Evolutionary conservation across 2,329 filamentous ascomycete species (phyloP).

Genomic region (Botrytis fabae): DNA sequence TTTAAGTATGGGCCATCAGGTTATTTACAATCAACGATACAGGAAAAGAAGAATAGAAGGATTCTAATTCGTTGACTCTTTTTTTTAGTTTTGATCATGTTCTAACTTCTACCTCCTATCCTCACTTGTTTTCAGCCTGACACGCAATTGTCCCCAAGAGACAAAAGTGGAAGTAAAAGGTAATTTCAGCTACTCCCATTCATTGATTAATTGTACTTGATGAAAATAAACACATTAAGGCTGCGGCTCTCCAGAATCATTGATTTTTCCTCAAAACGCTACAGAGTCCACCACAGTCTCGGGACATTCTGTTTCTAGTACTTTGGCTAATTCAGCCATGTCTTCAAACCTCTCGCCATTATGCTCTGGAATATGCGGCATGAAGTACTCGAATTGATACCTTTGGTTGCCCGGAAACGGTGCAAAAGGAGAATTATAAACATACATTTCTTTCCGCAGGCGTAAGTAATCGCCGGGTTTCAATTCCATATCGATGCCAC

Average conservation of each 20-base stretch:
- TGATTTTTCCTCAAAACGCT: background rate
- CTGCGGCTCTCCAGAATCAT: background rate
- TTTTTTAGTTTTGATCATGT: accelerated
- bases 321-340: background rate
- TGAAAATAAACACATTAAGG: no score
- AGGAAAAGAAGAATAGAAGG: background rate
- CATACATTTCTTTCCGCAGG: background rate
- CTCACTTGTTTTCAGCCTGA: background rate
- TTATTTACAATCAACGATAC: background rate
- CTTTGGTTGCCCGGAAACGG: background rate
- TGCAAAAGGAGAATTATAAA: background rate
- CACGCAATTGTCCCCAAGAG: background rate
- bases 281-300: background rate
- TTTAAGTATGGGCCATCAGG: background rate
- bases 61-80: accelerated
- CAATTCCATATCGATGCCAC: background rate
- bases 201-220: no score
- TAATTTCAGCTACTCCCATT: background rate
- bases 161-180: background rate
- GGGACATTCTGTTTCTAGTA: background rate
- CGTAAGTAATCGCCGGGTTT: background rate
- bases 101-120: background rate
- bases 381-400: background rate
- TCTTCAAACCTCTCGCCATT: background rate
- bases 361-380: background rate